Percentiles rank a stretch among this genome's conserved stretches.
Conservation (phyloP, 805 yeast genomes). For the Martiniozyma abietophila region DNA sequence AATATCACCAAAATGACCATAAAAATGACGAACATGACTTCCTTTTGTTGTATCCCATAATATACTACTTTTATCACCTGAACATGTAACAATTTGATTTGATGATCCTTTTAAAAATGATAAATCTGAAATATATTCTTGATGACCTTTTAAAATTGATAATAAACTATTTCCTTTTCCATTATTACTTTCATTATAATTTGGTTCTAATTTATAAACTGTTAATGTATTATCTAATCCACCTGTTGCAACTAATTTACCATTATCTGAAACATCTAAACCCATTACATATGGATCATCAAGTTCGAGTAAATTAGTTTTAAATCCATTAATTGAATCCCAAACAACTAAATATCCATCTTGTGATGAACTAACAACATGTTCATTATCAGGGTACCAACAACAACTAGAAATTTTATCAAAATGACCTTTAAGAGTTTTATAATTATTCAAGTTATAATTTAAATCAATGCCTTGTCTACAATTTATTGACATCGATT, state of each 20-base stretch:
- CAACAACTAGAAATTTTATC: slow-evolving; percentile 61
- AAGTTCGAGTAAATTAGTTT: slow-evolving; percentile 58
- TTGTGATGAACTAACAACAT: slow-evolving; percentile 65
- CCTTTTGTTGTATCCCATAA: slow-evolving; percentile 74
- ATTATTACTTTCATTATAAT: slow-evolving; percentile 5
- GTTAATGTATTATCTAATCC: slow-evolving; percentile 79
- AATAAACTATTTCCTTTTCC: slow-evolving; percentile 24
- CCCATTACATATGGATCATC: slow-evolving; percentile 74
- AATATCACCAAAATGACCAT: slow-evolving; percentile 69
- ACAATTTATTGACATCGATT: slow-evolving; percentile 20
- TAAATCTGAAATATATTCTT: slow-evolving; percentile 70
- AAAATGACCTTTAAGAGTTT: slow-evolving; percentile 53
- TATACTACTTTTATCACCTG: slow-evolving; percentile 75
- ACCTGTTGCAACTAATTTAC: slow-evolving; percentile 62
- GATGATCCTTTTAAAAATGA: slow-evolving; percentile 50
- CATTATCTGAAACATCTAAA: slow-evolving; percentile 64
- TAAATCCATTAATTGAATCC: slow-evolving; percentile 69
- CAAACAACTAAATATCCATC: slow-evolving; percentile 81
- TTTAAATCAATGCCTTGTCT: slow-evolving; percentile 7
- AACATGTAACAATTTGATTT: slow-evolving; percentile 47
- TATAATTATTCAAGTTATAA: slow-evolving; percentile 16
- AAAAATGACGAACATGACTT: slow-evolving; percentile 39
- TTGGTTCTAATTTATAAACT: slow-evolving; percentile 38
- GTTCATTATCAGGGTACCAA: slow-evolving; percentile 60
- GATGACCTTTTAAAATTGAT: slow-evolving; percentile 66